phyloP scores from a whole-genome alignment of 257 asterid genomes.

The Lavandula angustifolia region DNA sequence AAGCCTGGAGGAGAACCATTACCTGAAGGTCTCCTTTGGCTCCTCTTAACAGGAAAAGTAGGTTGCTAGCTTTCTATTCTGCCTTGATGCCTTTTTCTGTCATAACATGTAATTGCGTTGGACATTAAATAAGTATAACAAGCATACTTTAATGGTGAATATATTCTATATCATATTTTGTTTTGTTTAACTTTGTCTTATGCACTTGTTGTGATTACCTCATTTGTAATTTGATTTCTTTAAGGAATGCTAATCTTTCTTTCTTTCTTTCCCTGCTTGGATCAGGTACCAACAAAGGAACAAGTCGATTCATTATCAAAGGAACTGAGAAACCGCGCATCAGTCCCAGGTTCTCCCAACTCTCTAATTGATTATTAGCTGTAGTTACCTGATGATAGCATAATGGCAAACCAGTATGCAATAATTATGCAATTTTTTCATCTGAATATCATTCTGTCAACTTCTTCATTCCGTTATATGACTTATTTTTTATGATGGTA shows the following conservation, averaged over 20 bases:
- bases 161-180: not conserved
- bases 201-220: conserved; percentile 2
- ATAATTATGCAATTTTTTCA: too few species aligned
- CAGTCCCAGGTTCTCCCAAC: conserved; percentile 69
- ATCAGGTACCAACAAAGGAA: conserved; percentile 87
- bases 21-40: conserved; percentile 99
- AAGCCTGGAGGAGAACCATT: conserved; percentile 94
- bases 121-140: not conserved
- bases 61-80: conserved; percentile 23
- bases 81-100: conserved; percentile 1
- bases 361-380: conserved; percentile 28
- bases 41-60: conserved; percentile 94
- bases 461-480: not conserved
- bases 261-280: conserved; percentile 20
- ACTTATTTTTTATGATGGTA: conserved; percentile 9
- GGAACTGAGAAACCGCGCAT: conserved; percentile 88
- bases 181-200: not conserved
- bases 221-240: conserved; percentile 4
- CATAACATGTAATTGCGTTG: conserved; percentile 3
- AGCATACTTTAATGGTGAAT: not conserved
- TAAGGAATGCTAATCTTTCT: conserved; percentile 2
- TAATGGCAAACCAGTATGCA: too few species aligned
- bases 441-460: not conserved
- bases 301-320: conserved; percentile 86
- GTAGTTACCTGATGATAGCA: conserved; percentile 22